A percentile compares a stretch with the other conserved stretches of the same genome.
Evolutionary conservation across 306 rosid species (phyloP).

Genomic region (Alnus rubra): DNA sequence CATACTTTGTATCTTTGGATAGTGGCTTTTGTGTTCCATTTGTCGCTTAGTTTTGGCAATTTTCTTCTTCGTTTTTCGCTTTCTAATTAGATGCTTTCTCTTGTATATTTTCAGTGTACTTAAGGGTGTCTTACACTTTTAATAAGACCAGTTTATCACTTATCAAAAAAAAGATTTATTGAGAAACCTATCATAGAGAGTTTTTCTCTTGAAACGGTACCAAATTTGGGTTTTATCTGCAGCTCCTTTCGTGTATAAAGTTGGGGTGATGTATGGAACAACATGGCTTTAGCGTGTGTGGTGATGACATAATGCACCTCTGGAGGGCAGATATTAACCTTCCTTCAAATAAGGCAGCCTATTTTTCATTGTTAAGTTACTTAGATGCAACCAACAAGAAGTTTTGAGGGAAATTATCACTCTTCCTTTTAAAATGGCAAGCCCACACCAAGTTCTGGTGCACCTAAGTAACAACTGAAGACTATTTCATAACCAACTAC

Average conservation of each 20-base stretch:
- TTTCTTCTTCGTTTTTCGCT: too few species aligned
- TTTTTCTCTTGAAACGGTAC: not conserved
- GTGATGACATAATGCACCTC: not conserved
- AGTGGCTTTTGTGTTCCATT: too few species aligned
- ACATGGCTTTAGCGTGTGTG: not conserved
- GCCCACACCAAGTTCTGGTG: not conserved
- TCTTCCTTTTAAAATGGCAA: not conserved
- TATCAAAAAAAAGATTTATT: too few species aligned
- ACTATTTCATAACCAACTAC: not conserved
- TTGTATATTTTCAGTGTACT: too few species aligned
- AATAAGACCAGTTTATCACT: too few species aligned
- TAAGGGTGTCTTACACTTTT: too few species aligned
- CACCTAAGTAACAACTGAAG: not conserved
- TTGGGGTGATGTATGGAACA: too few species aligned
- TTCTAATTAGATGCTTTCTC: too few species aligned
- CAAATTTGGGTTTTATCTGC: not conserved
- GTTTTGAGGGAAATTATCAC: not conserved
- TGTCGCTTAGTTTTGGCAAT: too few species aligned
- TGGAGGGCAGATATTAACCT: not conserved
- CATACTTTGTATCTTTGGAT: too few species aligned
- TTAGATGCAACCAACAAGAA: not conserved
- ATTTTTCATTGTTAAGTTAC: not conserved
- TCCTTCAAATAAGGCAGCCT: not conserved
- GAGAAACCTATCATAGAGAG: too few species aligned
- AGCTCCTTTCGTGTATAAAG: too few species aligned